Evolutionary conservation across 2,329 filamentous ascomycete species (phyloP).

Genomic region (Fusarium setosum): DNA sequence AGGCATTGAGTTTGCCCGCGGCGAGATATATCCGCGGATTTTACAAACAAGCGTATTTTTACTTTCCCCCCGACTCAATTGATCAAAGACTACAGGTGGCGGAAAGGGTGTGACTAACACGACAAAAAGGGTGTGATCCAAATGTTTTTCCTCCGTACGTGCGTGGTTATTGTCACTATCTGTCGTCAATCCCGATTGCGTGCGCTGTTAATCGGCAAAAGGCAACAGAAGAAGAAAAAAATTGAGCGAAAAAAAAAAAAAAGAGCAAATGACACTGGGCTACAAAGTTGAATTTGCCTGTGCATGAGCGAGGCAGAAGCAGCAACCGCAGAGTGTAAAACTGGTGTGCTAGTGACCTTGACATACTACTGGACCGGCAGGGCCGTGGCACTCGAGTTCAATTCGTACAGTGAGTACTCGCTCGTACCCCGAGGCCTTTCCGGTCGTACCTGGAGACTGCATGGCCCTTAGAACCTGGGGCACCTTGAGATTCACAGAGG

Average conservation of each 20-base stretch:
- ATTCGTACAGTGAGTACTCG: conserved; percentile 43
- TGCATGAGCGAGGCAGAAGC: conserved; percentile 23
- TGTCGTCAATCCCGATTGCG: conserved; percentile 28
- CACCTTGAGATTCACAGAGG: conserved; percentile 38
- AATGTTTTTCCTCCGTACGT: conserved; percentile 20
- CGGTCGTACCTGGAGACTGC: conserved; percentile 40
- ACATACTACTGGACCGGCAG: conserved; percentile 28
- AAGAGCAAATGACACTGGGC: conserved; percentile 19
- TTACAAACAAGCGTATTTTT: conserved; percentile 14
- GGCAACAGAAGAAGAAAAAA: conserved; percentile 6
- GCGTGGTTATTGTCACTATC: conserved; percentile 12
- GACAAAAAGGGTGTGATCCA: conserved; percentile 29
- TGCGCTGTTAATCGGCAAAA: conserved; percentile 32
- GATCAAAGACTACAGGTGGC: conserved; percentile 18
- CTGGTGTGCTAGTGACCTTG: conserved; percentile 23
- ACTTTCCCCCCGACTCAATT: conserved; percentile 17
- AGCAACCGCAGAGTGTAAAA: conserved; percentile 23
- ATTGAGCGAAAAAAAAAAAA: conserved; percentile 20
- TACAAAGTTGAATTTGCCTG: conserved; percentile 1
- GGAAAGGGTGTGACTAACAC: conserved; percentile 30
- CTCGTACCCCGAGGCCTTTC: conserved; percentile 37
- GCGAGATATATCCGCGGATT: background rate
- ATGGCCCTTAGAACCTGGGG: conserved; percentile 36
- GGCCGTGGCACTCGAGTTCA: conserved; percentile 38
- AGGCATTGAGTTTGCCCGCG: background rate